Conservation (phyloP, 805 yeast species). For the Lachancea nothofagi region DNA sequence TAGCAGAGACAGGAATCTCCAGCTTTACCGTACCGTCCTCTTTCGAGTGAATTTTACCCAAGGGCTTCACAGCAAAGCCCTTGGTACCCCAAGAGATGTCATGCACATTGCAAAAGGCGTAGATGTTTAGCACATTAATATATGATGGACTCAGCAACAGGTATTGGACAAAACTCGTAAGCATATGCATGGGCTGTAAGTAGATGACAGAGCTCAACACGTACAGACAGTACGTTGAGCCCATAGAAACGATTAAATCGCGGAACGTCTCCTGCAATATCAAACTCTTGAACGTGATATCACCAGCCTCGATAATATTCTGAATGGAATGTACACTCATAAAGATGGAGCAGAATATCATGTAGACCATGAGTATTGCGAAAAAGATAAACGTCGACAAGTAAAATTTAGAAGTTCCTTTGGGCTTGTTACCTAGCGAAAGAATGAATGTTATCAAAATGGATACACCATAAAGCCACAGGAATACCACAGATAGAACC, state of each 20-base stretch:
- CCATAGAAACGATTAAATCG: constrained; percentile 79
- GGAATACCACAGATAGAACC: constrained; percentile 67
- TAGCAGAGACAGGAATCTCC: constrained; percentile 68
- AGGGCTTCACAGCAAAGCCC: constrained; percentile 67
- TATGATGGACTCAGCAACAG: constrained; percentile 81
- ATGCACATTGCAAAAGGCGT: constrained; percentile 93
- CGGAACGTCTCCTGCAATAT: constrained; percentile 70
- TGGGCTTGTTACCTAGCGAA: constrained; percentile 90
- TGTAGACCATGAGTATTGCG: constrained; percentile 82
- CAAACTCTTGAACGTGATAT: constrained; percentile 39
- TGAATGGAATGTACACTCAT: constrained; percentile 71
- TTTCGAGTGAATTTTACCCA: constrained; percentile 78
- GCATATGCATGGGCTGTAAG: constrained; percentile 89
- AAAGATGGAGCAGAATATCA: constrained; percentile 81
- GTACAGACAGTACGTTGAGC: constrained; percentile 68
- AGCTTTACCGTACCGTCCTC: constrained; percentile 61
- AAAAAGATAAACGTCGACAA: constrained; percentile 68
- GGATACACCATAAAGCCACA: constrained; percentile 81
- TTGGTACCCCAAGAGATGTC: constrained; percentile 98
- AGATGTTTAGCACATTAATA: constrained; percentile 84
- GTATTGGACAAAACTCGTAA: constrained; percentile 82
- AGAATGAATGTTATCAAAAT: constrained; percentile 80
- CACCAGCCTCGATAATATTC: constrained; percentile 34
- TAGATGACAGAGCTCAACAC: constrained; percentile 68
- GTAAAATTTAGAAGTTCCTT: constrained; percentile 80